Evolutionary conservation across 306 rosid species (phyloP).

Genomic region (Fragaria nilgerrensis): DNA sequence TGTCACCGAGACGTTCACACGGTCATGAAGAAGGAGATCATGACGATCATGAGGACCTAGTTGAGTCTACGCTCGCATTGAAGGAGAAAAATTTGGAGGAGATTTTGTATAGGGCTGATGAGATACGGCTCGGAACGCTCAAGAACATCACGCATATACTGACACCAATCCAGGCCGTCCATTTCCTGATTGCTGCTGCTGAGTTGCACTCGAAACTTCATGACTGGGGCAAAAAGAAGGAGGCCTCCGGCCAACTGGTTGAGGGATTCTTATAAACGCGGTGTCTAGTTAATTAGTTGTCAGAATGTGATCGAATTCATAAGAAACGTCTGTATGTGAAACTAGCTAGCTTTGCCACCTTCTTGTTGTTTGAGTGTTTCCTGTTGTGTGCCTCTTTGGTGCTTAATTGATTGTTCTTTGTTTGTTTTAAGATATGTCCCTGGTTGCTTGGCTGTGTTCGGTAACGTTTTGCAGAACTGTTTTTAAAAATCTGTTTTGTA

Average conservation of each 20-base stretch:
- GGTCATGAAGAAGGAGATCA: neutral
- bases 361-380: too few relatives aligned
- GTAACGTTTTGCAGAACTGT: too few relatives aligned
- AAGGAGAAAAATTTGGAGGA: slow-evolving; percentile 40
- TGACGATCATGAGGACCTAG: slow-evolving; percentile 6
- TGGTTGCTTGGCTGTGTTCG: too few relatives aligned
- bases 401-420: too few relatives aligned
- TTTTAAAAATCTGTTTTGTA: too few relatives aligned
- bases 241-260: slow-evolving; percentile 16
- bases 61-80: slow-evolving; percentile 28
- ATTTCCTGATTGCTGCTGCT: slow-evolving; percentile 62
- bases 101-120: slow-evolving; percentile 46
- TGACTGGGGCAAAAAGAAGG: slow-evolving; percentile 57
- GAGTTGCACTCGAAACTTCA: slow-evolving; percentile 58
- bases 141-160: slow-evolving; percentile 26
- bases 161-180: slow-evolving; percentile 39
- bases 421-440: too few relatives aligned
- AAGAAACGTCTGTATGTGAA: too few relatives aligned
- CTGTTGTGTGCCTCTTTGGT: too few relatives aligned
- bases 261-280: too few relatives aligned
- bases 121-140: slow-evolving; percentile 41
- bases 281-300: too few relatives aligned
- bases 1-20: slow-evolving; percentile 29
- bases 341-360: too few relatives aligned
- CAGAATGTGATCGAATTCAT: too few relatives aligned